These are phyloP conservation scores for Saitozyma podzolica DNA, from an alignment of 768 basidiomycete genomes.

Conservation along the genomic window DNA sequence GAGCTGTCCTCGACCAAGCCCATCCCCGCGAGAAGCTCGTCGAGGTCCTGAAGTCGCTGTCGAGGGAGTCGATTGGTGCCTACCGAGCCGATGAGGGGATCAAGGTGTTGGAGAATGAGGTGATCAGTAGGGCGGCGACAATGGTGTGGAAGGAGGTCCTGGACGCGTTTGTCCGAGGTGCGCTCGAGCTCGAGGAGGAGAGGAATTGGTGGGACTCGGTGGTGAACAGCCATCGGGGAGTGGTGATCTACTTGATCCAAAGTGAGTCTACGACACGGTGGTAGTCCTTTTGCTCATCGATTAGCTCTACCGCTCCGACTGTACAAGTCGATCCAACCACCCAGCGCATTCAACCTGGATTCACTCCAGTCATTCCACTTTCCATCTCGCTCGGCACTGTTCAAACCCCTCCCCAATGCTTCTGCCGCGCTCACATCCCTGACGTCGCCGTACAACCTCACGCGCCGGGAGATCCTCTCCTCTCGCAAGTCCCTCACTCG, in stretches of 20 bases:
- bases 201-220: slow-evolving; percentile 82
- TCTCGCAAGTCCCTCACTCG: slow-evolving; percentile 32
- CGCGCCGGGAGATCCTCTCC: slow-evolving; percentile 45
- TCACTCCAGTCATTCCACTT: slow-evolving; percentile 30
- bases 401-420: slow-evolving; percentile 32
- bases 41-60: slow-evolving; percentile 29
- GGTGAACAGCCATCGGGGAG: slow-evolving; percentile 62
- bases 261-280: slow-evolving; percentile 59
- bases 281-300: slow-evolving; percentile 1
- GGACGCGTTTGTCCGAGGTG: slow-evolving; percentile 66
- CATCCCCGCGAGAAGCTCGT: slow-evolving; percentile 27
- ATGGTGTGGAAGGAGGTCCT: slow-evolving; percentile 59
- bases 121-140: slow-evolving; percentile 44
- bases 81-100: slow-evolving; percentile 6
- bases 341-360: slow-evolving; percentile 26
- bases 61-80: slow-evolving; percentile 2
- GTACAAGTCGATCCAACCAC: slow-evolving; percentile 23
- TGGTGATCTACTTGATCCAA: slow-evolving; percentile 71
- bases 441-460: slow-evolving; percentile 44
- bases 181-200: slow-evolving; percentile 69
- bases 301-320: slow-evolving; percentile 41
- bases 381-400: slow-evolving; percentile 37
- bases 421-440: slow-evolving; percentile 33
- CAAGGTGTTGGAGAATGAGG: slow-evolving; percentile 39
- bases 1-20: slow-evolving; percentile 37